Base-by-base conservation (phyloP, 179 eudicot species). In the Pouteria campechiana region DNA sequence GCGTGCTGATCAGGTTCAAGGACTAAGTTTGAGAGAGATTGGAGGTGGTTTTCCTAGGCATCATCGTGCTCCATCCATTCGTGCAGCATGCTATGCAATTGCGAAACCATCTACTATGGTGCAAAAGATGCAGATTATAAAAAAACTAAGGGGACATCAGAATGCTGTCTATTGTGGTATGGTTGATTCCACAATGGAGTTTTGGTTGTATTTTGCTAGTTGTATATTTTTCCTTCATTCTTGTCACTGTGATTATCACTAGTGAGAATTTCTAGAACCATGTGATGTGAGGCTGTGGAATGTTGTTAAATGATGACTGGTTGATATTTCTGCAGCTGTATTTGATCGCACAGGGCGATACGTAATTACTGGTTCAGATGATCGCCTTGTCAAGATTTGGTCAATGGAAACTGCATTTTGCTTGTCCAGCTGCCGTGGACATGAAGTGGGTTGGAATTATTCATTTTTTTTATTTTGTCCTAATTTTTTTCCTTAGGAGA, bases 81-180 rank as follows among this genome's bases (percentile, higher is more conserved):
- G 76, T 41, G 93, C 89, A 31, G 97, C 95, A 17, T 78, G 89
- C 58, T 78, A 81, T 67, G 73, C 93, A 37, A 85, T 89, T 48
- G 95, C 85, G 41, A 89, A 85, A 56, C 97, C 97, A 45, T 76
- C 95, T 51, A 81, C 81, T 19, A 70, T 89, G 83, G 83, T 89
- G 51, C 95, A 85, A 46, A 89, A 78, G 69, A 85, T 89, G 95
- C 83, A 81, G 58, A 74, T 81, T 58, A 60, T 72, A 32, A 81
- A 72, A 50, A 81, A 58, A 56, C 47, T 75, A 35, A 81, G 97
- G 60, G 97, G 97, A 36, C 97, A 89, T 47, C 67, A 81, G 39
- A 68, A 76, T 73, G 79, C 97, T 58, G 97, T 89, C 35, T 89
- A 89, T 65, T 89, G 97, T 72, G 97, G 97, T 85, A 61, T 55